Percentiles rank a stretch among this genome's conserved stretches.
Evolutionary conservation across 2,329 filamentous ascomycete species (phyloP).

Genomic region (Calonectria pauciramosa): DNA sequence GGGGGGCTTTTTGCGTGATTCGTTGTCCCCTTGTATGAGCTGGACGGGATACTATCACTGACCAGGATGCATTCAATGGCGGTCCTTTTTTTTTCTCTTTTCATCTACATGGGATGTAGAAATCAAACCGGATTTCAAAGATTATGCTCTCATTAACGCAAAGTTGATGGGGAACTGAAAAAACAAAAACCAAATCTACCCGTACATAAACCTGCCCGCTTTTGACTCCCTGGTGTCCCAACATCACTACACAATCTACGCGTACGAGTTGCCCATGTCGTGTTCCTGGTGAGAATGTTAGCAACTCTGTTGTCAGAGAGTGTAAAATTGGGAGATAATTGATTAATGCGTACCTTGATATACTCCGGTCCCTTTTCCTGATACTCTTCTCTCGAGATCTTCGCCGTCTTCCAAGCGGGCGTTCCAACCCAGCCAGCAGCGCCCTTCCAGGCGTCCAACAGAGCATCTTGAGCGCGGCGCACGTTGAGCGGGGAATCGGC

Average conservation of each 20-base stretch:
- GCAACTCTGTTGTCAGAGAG: neutral
- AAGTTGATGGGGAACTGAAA: conserved; percentile 20
- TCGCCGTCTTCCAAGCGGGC: conserved; percentile 71
- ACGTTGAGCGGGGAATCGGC: conserved; percentile 76
- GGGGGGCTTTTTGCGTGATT: neutral
- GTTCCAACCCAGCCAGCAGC: conserved; percentile 86
- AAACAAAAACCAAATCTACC: conserved; percentile 33
- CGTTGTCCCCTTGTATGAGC: conserved; percentile 3
- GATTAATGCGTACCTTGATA: conserved; percentile 75
- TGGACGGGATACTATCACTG: neutral
- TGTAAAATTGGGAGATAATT: neutral
- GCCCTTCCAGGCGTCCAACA: conserved; percentile 93
- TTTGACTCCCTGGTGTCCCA: conserved; percentile 40
- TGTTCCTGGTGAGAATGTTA: conserved; percentile 66
- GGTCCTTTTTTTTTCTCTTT: neutral
- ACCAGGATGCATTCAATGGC: conserved; percentile 4
- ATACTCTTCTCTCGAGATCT: conserved; percentile 86
- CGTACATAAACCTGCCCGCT: conserved; percentile 36
- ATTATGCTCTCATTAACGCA: conserved; percentile 35
- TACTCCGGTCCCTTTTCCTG: conserved; percentile 94
- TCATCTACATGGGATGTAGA: conserved; percentile 25
- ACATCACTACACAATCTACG: conserved; percentile 48
- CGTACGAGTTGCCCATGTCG: conserved; percentile 74
- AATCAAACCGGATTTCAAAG: conserved; percentile 15
- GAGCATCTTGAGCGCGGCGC: conserved; percentile 79